Percentiles rank a stretch among this genome's conserved stretches.
Conservation (phyloP, 371 early-diverging fungal species). For the Massospora cicadina region DNA sequence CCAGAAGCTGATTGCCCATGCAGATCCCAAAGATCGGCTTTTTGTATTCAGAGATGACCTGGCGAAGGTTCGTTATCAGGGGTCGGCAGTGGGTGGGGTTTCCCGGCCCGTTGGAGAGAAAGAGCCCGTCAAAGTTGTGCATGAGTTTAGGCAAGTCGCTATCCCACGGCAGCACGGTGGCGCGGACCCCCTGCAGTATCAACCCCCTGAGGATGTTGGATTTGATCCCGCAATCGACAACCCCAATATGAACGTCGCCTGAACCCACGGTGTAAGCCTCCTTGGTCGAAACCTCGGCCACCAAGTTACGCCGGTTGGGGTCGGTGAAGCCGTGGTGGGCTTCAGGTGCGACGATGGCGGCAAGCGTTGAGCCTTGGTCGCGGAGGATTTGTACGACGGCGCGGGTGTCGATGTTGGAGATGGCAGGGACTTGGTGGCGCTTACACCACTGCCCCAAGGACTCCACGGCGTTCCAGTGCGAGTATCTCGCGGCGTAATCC, state of each 20-base stretch:
- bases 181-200: constrained; percentile 45
- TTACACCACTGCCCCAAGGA: constrained; percentile 77
- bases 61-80: constrained; percentile 46
- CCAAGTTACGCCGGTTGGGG: constrained; percentile 63
- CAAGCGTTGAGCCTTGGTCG: constrained; percentile 67
- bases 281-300: constrained; percentile 54
- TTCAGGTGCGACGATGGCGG: constrained; percentile 15
- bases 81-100: constrained; percentile 47
- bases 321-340: constrained; percentile 35
- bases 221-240: constrained; percentile 85
- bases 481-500: constrained; percentile 70
- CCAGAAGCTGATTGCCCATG: constrained; percentile 87
- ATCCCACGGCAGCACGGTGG: constrained; percentile 70
- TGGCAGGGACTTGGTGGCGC: constrained; percentile 67
- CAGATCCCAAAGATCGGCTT: constrained; percentile 93
- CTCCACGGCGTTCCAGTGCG: constrained; percentile 80
- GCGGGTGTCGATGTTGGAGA: constrained; percentile 89
- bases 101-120: constrained; percentile 90
- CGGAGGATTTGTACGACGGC: constrained; percentile 74
- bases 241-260: constrained; percentile 52
- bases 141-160: constrained; percentile 40
- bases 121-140: constrained; percentile 64
- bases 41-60: constrained; percentile 33
- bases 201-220: constrained; percentile 80
- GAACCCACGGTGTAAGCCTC: constrained; percentile 51